A percentile compares a stretch with the other conserved stretches of the same genome.
Conservation (phyloP, 2,329 filamentous ascomycete genomes). For the Exophiala sideris region DNA sequence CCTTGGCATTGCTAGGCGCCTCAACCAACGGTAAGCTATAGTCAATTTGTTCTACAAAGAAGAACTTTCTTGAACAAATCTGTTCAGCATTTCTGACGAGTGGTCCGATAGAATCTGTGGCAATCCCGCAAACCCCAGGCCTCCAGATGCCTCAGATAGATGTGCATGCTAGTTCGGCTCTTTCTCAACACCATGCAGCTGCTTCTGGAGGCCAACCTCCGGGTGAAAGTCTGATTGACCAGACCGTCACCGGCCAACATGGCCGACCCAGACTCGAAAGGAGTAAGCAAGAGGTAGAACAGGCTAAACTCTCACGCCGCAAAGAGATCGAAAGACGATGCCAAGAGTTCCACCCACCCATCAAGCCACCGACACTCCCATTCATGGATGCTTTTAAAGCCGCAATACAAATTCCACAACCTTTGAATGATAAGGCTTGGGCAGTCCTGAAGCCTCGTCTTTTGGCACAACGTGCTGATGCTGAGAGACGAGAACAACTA, state of each 20-base stretch:
- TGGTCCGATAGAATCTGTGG: too few species aligned
- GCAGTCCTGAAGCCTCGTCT: constrained; percentile 65
- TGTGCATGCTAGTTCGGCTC: too few species aligned
- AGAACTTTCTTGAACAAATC: too few species aligned
- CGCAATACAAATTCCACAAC: constrained; percentile 65
- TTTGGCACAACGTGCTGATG: constrained; percentile 61
- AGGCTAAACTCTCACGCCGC: constrained; percentile 50
- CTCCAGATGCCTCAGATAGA: background rate
- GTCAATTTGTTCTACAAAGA: too few species aligned
- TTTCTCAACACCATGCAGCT: too few species aligned
- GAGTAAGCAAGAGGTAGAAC: constrained; percentile 16
- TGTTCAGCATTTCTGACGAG: too few species aligned
- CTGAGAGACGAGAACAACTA: constrained; percentile 55
- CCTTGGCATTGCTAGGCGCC: too few species aligned
- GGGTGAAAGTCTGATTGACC: background rate
- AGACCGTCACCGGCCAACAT: background rate
- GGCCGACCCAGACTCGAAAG: constrained; percentile 10
- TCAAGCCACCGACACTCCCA: constrained; percentile 59
- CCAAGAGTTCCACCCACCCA: constrained; percentile 61
- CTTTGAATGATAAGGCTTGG: constrained; percentile 68
- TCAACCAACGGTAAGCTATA: too few species aligned
- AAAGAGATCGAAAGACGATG: constrained; percentile 71
- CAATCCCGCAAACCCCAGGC: background rate
- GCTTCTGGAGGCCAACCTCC: too few species aligned
- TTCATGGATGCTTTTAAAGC: constrained; percentile 73